Base-by-base conservation (phyloP, 768 basidiomycete genomes). In the Leccinum uliginosum region DNA sequence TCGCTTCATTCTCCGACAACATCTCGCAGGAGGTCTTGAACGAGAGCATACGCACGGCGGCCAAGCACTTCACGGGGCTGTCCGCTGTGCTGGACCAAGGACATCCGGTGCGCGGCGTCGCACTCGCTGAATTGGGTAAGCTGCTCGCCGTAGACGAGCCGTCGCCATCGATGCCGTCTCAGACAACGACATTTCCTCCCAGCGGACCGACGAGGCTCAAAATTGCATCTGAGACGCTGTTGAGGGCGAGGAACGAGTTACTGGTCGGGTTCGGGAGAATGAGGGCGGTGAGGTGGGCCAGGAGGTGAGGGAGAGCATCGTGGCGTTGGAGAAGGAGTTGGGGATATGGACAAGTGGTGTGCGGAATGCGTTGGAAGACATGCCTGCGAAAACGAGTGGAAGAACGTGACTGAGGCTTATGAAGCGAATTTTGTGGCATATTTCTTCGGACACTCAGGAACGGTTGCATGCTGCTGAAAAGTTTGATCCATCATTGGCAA, bases 121-220 rank as follows among this genome's bases (percentile, higher is more conserved):
- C 88, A 4, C 73, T 87, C 8, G 84, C 86, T 3, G 93, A 95
- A 68, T 76, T 91, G 6, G 92, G 89, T 0, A 94, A 93, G 72
- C 73, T 93, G 7, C 76, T 94, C 6, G 82, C 83, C 0, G 87
- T 93, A 0, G 89, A 93, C 62, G 90, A 92, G 66, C 85, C 84
- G 0, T 69, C 72, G 3, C 81, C 83, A 2, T 58, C 62, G 14
- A 45, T 59, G 63, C 17, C 66, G 32, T n/a, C 57, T 27, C 43
- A 59, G 26, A 59, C 55, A 12, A 55, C 62, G 17, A 38, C 67
- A 0, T 90, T 85, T 66, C 89, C 87, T 4, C 90, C 89, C 0
- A 85, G 82, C 4, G 89, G 88, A 1, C 78, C 83, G 3, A 67
- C 75, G 21, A 78, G 90, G 21, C 74, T 93, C 26, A 78, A 77